Evolutionary conservation across 441 rosid species (phyloP).

Genomic region (Gossypium aridum): DNA sequence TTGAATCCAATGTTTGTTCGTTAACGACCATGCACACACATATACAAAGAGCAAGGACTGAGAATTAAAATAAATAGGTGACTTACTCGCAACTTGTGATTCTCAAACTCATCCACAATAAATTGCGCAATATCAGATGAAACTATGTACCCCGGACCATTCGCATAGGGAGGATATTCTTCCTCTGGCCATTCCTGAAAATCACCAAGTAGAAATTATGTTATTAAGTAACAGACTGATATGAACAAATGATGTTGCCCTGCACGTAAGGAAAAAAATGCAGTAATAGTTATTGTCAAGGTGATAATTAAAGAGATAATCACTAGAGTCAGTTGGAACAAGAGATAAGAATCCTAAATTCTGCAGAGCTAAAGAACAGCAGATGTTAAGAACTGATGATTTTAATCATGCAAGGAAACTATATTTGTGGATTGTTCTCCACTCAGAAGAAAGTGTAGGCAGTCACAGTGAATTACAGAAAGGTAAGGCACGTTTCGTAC

Average conservation of each 20-base stretch:
- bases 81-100: constrained; percentile 31
- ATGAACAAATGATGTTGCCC: neutral
- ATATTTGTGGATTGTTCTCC: neutral
- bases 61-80: neutral
- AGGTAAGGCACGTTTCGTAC: neutral
- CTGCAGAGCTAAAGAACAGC: neutral
- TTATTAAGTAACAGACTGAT: neutral
- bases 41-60: neutral
- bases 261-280: neutral
- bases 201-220: neutral
- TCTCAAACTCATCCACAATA: constrained; percentile 29
- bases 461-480: neutral
- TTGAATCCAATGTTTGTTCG: neutral
- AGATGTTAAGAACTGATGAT: neutral
- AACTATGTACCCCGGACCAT: constrained; percentile 65
- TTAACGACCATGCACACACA: neutral
- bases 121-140: constrained; percentile 51
- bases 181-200: constrained; percentile 55
- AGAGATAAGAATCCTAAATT: neutral
- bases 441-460: neutral
- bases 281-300: neutral
- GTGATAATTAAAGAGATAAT: neutral
- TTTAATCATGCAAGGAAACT: no score
- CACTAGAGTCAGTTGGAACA: neutral
- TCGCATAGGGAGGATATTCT: constrained; percentile 58